Evolutionary conservation across 176 grass and related monocot species (phyloP).

Genomic region (Musa schizocarpa): DNA sequence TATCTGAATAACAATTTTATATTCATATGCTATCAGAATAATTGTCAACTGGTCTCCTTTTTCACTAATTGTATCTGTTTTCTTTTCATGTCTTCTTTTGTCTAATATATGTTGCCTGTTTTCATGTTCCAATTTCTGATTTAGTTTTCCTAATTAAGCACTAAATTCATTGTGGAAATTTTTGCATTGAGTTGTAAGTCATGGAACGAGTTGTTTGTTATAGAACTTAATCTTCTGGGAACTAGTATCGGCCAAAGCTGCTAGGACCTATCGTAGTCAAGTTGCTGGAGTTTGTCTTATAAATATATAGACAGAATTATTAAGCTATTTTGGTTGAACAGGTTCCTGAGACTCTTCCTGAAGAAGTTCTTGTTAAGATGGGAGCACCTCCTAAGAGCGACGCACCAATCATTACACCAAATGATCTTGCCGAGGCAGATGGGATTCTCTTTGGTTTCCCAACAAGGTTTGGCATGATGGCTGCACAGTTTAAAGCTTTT

Average conservation of each 20-base stretch:
- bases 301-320: neutral
- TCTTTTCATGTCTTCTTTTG: neutral
- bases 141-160: neutral
- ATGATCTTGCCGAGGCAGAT: conserved; percentile 41
- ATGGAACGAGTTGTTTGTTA: neutral
- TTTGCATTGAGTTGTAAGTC: neutral
- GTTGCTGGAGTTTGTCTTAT: neutral
- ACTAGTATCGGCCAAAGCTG: neutral
- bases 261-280: neutral
- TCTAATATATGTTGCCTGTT: neutral
- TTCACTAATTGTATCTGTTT: neutral
- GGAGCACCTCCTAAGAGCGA: conserved; percentile 41
- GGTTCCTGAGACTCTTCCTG: conserved; percentile 60
- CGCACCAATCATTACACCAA: conserved; percentile 35
- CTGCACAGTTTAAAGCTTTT: conserved; percentile 56
- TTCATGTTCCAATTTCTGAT: neutral
- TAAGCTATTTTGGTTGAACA: conserved; percentile 13
- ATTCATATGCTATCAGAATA: neutral
- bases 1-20: no score
- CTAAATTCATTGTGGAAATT: neutral
- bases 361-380: conserved; percentile 53
- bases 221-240: neutral
- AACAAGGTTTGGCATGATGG: conserved; percentile 71
- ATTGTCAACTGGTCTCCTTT: neutral
- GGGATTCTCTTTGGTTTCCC: conserved; percentile 65